phyloP scores from a whole-genome alignment of 176 grass and related monocot species.

The Oryza meridionalis region DNA sequence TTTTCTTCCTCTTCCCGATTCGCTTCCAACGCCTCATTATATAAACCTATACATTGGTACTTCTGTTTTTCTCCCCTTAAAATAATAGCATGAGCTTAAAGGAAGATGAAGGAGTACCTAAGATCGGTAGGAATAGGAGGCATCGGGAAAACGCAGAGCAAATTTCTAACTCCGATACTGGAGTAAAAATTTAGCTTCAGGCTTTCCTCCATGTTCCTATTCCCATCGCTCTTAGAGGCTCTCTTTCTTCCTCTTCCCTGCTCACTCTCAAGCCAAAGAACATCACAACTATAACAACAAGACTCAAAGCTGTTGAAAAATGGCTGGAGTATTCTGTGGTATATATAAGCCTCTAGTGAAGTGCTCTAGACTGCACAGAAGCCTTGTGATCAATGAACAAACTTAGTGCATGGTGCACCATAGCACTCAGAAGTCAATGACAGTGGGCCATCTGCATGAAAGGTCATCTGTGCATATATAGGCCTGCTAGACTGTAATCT shows the following conservation, averaged over 20 bases:
- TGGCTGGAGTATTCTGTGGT: neutral
- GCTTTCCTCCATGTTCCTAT: constrained; percentile 39
- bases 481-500: neutral
- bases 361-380: neutral
- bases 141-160: constrained; percentile 39
- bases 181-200: neutral
- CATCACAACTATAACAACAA: neutral
- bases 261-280: neutral
- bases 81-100: neutral
- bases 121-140: constrained; percentile 43
- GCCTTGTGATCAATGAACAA: neutral
- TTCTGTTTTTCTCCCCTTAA: neutral
- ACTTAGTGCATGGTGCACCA: neutral
- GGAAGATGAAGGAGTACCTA: constrained; percentile 1
- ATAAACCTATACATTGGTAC: neutral
- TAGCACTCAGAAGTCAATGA: neutral
- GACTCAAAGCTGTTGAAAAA: neutral
- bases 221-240: constrained; percentile 28
- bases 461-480: neutral
- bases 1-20: constrained; percentile 34
- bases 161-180: neutral
- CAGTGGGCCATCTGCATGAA: neutral
- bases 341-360: constrained; percentile 19
- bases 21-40: neutral
- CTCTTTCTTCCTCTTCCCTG: constrained; percentile 12